Base-by-base conservation (phyloP, 495 filamentous ascomycete species). In the Penicillium simplicissimum region DNA sequence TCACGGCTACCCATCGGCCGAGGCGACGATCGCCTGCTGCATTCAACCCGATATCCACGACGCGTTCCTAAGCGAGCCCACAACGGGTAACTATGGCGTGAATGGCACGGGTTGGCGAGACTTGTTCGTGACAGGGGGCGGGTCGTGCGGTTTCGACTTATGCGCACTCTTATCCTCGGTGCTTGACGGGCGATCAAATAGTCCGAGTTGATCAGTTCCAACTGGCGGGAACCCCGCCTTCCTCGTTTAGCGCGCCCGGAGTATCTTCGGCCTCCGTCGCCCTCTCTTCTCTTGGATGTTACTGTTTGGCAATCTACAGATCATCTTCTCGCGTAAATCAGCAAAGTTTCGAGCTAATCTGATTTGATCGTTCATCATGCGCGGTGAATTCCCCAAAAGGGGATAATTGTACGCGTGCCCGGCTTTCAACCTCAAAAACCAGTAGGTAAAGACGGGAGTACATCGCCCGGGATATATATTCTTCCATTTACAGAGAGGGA, bases 31-130 rank as follows among this genome's bases (percentile, higher is more conserved):
- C 55, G 11, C 28, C 25, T 45, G 4, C 54, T 38, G 37, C 6
- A 45, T 43, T 34, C 14, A 43, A 38, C 15, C 11, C 19, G 21
- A 57, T 28, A 57, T 35, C 40, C n/a, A 42, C 42, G 19, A 43
- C 55, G 55, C 55, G 17, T 51, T 49, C 34, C 14, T 58, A 37
- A 58, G 56, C 43, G 56, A 58, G 15, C 33, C 56, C 43, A 17
- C 56, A 49, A 11, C 2, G 11, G 19, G 56, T 15, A n/a, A n/a
- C n/a, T n/a, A 49, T 38, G 33, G 56, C 6, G 9, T 34, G 33
- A 43, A 49, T 49, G 45, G 17, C 15, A 34, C 43, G 42, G 52
- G 42, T 55, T 28, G 21, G 17, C 19, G 52, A 35, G 31, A 3
- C 6, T 14, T 19, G 31, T 31, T 31, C 28, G 19, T 11, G 15